A percentile compares a stretch with the other conserved stretches of the same genome.
Conservation (phyloP, 2,329 filamentous ascomycete species). For the Mycocentrospora acerina region DNA sequence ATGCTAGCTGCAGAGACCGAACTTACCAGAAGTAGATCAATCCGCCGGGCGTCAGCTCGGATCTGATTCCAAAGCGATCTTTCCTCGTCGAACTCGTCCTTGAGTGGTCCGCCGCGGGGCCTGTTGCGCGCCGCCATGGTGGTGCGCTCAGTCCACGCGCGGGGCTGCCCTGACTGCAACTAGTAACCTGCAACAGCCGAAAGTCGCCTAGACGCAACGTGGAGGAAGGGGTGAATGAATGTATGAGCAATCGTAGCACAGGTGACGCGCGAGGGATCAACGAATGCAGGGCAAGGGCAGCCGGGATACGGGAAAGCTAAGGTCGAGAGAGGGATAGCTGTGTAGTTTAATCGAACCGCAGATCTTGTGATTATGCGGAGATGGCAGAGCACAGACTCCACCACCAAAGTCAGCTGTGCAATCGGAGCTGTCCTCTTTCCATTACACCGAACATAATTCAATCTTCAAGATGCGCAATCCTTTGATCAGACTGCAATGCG, state of each 20-base stretch:
- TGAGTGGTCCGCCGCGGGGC: constrained; percentile 45
- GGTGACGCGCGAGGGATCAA: constrained; percentile 7
- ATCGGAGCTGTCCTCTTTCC: constrained; percentile 9
- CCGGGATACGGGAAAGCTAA: no score
- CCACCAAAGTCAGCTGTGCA: constrained; percentile 16
- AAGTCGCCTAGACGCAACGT: not conserved
- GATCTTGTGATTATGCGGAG: constrained; percentile 19
- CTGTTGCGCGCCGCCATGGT: constrained; percentile 51
- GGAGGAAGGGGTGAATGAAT: constrained; percentile 1
- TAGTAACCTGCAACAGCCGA: not conserved
- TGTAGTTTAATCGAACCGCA: constrained; percentile 24
- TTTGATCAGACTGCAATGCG: constrained; percentile 79
- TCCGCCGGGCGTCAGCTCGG: constrained; percentile 46
- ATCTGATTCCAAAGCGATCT: constrained; percentile 53
- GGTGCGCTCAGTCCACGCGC: constrained; percentile 7
- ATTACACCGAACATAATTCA: constrained; percentile 9
- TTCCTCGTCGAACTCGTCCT: constrained; percentile 55
- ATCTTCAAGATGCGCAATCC: constrained; percentile 58
- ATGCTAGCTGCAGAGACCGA: not conserved
- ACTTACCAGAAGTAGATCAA: constrained; percentile 51
- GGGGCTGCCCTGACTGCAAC: constrained; percentile 5
- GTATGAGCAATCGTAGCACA: constrained; percentile 4
- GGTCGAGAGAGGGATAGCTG: constrained; percentile 19
- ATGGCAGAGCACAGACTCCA: constrained; percentile 13
- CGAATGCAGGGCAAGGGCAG: constrained; percentile 12